Conservation (phyloP, 768 basidiomycete genomes). For the Dacryopinax spathularia region DNA sequence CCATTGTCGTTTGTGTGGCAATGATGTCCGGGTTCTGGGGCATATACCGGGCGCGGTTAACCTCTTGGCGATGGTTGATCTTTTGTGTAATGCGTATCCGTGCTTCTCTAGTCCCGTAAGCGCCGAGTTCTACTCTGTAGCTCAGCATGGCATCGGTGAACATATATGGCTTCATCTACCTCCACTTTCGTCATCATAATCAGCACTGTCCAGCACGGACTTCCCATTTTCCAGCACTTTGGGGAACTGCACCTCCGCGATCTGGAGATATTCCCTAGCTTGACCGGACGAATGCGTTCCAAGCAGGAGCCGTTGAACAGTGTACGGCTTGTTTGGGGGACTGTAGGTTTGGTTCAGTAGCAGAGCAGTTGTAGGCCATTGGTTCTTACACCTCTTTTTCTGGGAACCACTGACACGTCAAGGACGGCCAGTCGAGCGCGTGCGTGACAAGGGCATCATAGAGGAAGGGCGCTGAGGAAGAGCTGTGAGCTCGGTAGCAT, state of each 20-base stretch:
- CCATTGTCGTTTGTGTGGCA: slow-evolving; percentile 82
- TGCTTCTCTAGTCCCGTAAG: slow-evolving; percentile 69
- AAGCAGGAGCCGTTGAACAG: slow-evolving; percentile 81
- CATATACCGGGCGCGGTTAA: slow-evolving; percentile 97
- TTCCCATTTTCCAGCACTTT: slow-evolving; percentile 42
- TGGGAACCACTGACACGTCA: slow-evolving; percentile 99
- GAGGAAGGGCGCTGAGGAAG: slow-evolving; percentile 76
- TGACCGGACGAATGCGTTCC: slow-evolving; percentile 96
- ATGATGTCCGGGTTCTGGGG: slow-evolving; percentile 96
- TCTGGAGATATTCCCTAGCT: slow-evolving; percentile 87
- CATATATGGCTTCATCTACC: slow-evolving; percentile 21
- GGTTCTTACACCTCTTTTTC: slow-evolving; percentile 76
- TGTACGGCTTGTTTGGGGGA: slow-evolving; percentile 84
- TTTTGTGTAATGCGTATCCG: slow-evolving; percentile 81
- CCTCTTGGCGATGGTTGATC: slow-evolving; percentile 91
- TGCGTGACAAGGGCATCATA: slow-evolving; percentile 97
- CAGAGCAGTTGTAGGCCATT: neutral
- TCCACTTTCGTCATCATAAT: slow-evolving; percentile 85
- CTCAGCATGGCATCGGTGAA: neutral
- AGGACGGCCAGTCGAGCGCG: slow-evolving; percentile 91
- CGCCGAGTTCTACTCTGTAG: slow-evolving; percentile 63
- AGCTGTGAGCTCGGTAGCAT: neutral
- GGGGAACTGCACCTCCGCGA: slow-evolving; percentile 86
- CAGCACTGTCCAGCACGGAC: slow-evolving; percentile 57
- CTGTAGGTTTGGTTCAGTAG: slow-evolving; percentile 28